These are phyloP conservation scores for Setaria viridis DNA, from an alignment of 202 grass and related monocot genomes.

Conservation along the genomic window DNA sequence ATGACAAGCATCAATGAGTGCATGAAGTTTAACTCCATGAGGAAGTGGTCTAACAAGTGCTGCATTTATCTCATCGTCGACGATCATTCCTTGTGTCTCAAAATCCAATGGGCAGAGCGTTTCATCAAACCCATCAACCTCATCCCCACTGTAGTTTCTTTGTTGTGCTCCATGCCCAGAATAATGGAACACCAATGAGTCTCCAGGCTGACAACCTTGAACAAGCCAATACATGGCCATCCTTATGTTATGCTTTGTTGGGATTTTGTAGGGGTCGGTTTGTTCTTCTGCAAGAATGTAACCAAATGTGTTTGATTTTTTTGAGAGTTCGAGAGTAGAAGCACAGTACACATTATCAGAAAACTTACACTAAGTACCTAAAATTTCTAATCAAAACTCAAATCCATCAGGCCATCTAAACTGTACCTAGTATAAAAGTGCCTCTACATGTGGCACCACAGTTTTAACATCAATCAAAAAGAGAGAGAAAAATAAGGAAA, in stretches of 20 bases:
- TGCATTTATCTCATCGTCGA: constrained; percentile 94
- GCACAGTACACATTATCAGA: constrained; percentile 14
- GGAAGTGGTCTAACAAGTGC: constrained; percentile 82
- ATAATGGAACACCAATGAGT: constrained; percentile 97
- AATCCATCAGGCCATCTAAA: constrained; percentile 2
- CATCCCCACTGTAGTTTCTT: constrained; percentile 87
- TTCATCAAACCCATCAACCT: constrained; percentile 90
- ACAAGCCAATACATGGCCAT: constrained; percentile 98
- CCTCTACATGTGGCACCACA: background rate
- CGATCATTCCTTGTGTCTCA: constrained; percentile 97
- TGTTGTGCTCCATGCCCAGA: constrained; percentile 97
- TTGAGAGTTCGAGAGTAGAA: background rate
- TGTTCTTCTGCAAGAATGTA: constrained; percentile 85
- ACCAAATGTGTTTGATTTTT: constrained; percentile 17
- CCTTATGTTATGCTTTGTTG: constrained; percentile 89
- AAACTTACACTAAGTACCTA: background rate
- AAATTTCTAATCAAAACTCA: constrained; percentile 24
- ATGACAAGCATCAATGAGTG: constrained; percentile 95
- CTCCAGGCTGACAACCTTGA: constrained; percentile 90
- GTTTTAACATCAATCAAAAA: background rate
- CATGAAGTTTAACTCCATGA: constrained; percentile 89
- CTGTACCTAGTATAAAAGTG: constrained; percentile 10
- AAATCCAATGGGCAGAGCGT: constrained; percentile 96
- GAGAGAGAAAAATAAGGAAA: background rate
- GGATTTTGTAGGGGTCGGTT: constrained; percentile 83